Evolutionary conservation across 1,284 basidiomycete genomes (phyloP).

Genomic region (Chiua sp.): DNA sequence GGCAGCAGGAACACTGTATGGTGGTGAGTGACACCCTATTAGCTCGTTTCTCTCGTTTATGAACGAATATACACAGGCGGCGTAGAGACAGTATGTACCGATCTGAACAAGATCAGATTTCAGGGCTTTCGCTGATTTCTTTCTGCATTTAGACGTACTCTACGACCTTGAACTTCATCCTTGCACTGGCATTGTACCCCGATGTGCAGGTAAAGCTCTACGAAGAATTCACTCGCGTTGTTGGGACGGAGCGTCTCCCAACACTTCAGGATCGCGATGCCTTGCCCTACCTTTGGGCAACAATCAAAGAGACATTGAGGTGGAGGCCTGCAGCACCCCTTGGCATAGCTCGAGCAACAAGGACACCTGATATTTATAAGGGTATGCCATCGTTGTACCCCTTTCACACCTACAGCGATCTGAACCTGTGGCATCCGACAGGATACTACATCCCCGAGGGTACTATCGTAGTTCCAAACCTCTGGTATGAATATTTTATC

Average conservation of each 20-base stretch:
- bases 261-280: conserved; percentile 32
- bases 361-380: conserved; percentile 14
- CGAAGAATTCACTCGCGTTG: conserved; percentile 20
- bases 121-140: too few relatives aligned
- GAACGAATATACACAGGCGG: conserved; percentile 7
- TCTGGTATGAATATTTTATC: conserved; percentile 33
- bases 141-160: conserved; percentile 26
- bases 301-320: conserved; percentile 34
- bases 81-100: conserved; percentile 13
- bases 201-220: conserved; percentile 27
- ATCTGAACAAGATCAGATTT: not conserved
- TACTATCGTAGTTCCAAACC: conserved; percentile 40
- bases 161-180: conserved; percentile 31
- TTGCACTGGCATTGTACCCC: conserved; percentile 31
- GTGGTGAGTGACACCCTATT: conserved; percentile 19
- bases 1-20: conserved; percentile 34
- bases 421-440: too few relatives aligned
- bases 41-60: not conserved
- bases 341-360: conserved; percentile 18
- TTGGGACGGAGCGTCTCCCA: conserved; percentile 35
- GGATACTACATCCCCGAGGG: conserved; percentile 37
- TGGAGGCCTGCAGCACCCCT: conserved; percentile 36
- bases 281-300: conserved; percentile 38
- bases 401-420: too few relatives aligned
- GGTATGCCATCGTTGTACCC: conserved; percentile 6